A percentile compares a stretch with the other conserved stretches of the same genome.
phyloP scores from a whole-genome alignment of 108 stramenopile species.

The Nitzschia sp. region DNA sequence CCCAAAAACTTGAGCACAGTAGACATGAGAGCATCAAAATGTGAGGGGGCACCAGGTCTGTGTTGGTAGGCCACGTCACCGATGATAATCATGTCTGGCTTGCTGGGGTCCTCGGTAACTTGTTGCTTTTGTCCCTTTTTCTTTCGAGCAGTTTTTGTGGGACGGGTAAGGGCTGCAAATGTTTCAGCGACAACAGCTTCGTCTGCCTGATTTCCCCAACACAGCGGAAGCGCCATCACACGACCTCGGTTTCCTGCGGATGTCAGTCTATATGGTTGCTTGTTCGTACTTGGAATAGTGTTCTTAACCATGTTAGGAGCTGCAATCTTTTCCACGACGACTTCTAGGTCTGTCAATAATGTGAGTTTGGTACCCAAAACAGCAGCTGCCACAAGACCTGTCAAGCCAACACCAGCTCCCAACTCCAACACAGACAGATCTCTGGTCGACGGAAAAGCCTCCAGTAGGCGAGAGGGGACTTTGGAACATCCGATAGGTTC shows the following conservation, averaged over 20 bases:
- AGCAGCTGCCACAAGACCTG: conserved; percentile 46
- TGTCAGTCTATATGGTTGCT: conserved; percentile 26
- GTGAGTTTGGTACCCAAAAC: conserved; percentile 41
- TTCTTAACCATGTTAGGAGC: conserved; percentile 43
- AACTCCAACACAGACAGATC: conserved; percentile 43
- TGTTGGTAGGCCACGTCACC: conserved; percentile 67
- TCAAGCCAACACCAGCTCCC: conserved; percentile 56
- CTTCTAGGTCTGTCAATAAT: conserved; percentile 48
- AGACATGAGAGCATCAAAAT: conserved; percentile 52
- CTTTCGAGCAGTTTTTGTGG: conserved; percentile 9
- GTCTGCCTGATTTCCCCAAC: conserved; percentile 48
- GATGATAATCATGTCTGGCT: conserved; percentile 48
- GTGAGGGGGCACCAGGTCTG: conserved; percentile 52
- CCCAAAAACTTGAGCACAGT: conserved; percentile 43
- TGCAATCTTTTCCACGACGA: conserved; percentile 48
- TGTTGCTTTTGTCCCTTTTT: conserved; percentile 6
- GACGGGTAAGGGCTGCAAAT: not conserved
- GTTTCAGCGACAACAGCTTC: conserved; percentile 28
- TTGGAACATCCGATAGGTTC: conserved; percentile 3
- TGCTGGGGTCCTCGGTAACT: conserved; percentile 4
- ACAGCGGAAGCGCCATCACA: conserved; percentile 41
- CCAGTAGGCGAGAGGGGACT: conserved; percentile 22
- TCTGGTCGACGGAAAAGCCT: conserved; percentile 22
- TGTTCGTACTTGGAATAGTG: conserved; percentile 12
- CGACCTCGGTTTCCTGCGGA: conserved; percentile 39